Evolutionary conservation across 257 asterid genomes (phyloP), one percentile per base, ranked within the genome.

Genomic region (Coffea canephora): DNA sequence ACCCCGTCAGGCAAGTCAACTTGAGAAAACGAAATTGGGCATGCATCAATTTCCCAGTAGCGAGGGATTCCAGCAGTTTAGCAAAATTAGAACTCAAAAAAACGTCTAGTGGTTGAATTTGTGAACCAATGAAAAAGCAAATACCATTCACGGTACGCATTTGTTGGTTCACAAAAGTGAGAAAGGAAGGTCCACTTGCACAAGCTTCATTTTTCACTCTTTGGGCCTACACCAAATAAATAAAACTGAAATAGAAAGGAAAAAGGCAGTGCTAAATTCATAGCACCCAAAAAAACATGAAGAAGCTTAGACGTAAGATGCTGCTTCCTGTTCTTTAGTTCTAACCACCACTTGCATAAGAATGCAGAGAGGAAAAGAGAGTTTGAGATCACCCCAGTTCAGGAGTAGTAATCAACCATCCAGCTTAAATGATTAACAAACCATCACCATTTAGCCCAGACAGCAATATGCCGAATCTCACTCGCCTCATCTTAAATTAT

Each of bases 391-490:
- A 31, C 65, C 52, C 31, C 50, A n/a, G 25, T 59, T 68, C 23
- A 50, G 55, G 57, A 48, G 66, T 59, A 65, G 36, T 52, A 41
- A 54, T 57, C 34, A 31, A 31, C 1, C 34, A 31, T 31, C 41
- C 25, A 6, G 2, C 13, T 6, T 18, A 18, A 80, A 41, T 39
- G 31, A 57, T 66, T 49, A 19, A 25, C 46, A 72, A 62, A 23
- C 50, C 55, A 79, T 46, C 46, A 41, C 43, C 46, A 41, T 79
- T 71, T 48, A 62, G 46, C 41, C 52, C 71, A 78, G 13, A 41
- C 48, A 27, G 36, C 25, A 13, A 13, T 18, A 39, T 9, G 14
- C 21, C 79, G 49, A 69, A 70, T 49, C 55, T 45, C 72, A 45
- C n/a, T 19, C 0, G 49, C 39, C 59, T 27, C 45, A 65, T 75